Conservation (phyloP, 208 protist genomes). For the Acanthamoeba lenticulata region DNA sequence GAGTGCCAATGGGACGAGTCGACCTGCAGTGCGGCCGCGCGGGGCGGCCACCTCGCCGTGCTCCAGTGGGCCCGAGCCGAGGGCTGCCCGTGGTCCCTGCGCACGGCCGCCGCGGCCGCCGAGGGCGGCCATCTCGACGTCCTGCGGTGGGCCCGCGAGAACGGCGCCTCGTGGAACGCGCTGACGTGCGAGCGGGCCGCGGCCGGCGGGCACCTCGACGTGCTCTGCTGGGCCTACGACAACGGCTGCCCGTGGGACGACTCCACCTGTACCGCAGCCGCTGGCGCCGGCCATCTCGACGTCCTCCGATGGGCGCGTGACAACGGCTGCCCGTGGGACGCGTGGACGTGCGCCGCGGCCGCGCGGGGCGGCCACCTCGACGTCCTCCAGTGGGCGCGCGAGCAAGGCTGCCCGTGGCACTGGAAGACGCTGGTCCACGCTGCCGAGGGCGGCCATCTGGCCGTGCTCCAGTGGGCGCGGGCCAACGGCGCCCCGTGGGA, state of each 20-base stretch:
- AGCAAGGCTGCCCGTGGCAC: too few relatives aligned
- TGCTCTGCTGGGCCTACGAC: neutral
- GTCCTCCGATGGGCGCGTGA: neutral
- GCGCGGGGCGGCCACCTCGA: neutral
- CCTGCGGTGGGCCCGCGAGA: neutral
- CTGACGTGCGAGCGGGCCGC: neutral
- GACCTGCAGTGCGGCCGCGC: neutral
- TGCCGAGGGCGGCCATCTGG: too few relatives aligned
- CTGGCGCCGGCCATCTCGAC: neutral
- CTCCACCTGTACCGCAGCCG: neutral
- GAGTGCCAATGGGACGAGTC: neutral
- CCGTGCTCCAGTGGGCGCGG: too few relatives aligned
- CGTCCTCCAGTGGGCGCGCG: neutral
- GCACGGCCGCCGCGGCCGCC: neutral
- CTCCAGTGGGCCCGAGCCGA: neutral
- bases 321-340: constrained; percentile 14
- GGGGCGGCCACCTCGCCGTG: neutral
- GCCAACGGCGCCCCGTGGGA: too few relatives aligned
- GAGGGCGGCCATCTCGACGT: neutral
- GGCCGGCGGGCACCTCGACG: neutral
- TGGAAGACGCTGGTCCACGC: too few relatives aligned
- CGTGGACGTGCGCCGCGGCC: neutral
- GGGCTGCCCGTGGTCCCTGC: neutral
- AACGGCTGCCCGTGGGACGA: neutral
- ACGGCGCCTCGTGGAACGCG: neutral